Evolutionary conservation across 257 asterid genomes (phyloP).

Genomic region (Solanum dulcamara): DNA sequence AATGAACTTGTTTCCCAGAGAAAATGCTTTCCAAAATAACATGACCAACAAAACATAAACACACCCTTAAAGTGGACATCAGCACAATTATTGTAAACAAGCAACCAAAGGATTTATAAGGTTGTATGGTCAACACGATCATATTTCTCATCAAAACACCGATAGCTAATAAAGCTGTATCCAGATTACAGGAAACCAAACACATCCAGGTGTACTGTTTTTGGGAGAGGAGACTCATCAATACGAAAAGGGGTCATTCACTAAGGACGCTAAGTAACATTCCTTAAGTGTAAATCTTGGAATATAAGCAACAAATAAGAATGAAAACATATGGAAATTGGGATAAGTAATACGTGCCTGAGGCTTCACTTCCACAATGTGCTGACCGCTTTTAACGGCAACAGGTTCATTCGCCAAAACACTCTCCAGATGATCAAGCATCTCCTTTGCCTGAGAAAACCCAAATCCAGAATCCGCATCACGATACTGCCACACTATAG

Average conservation of each 20-base stretch:
- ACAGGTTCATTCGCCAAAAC: constrained; percentile 93
- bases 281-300: neutral
- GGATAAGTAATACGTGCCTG: constrained; percentile 39
- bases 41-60: neutral
- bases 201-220: neutral
- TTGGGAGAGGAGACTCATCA: neutral
- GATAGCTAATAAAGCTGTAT: neutral
- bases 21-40: neutral
- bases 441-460: constrained; percentile 80
- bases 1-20: neutral
- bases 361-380: constrained; percentile 87
- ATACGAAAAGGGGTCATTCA: too few species aligned
- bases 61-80: neutral
- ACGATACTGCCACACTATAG: constrained; percentile 82
- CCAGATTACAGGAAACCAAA: neutral
- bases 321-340: neutral
- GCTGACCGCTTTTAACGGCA: constrained; percentile 88
- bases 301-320: neutral
- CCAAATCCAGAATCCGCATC: constrained; percentile 88
- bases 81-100: neutral
- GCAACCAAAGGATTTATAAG: neutral
- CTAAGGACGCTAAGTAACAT: neutral
- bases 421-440: constrained; percentile 90
- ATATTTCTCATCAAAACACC: neutral
- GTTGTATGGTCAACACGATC: neutral